Evolutionary conservation across 805 yeast species (phyloP), one percentile per base, ranked within the genome.

Genomic region (Lipomyces mesembrius): DNA sequence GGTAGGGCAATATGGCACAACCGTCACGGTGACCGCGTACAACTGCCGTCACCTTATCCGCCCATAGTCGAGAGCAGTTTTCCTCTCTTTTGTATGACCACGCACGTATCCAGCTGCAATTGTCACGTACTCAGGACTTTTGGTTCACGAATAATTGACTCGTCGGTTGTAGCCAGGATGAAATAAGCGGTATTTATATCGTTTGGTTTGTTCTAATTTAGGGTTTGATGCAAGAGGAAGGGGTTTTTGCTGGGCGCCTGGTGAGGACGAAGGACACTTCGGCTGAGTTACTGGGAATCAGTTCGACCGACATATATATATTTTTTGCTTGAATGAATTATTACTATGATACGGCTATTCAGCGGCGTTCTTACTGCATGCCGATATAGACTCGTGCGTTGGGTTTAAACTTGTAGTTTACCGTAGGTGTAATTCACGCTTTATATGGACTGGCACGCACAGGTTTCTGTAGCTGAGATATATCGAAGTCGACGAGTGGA

Each of bases 191-290:
- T 43, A 43, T 43, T n/a, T 43, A n/a, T 43, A 43, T 43, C 49
- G 49, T 43, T 43, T 43, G 11, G 22, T n/a, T 43, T n/a, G 49
- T 43, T 43, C 49, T 43, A 8, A 25, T n/a, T 9, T n/a, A 43
- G 20, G 49, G 49, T 43, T 43, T 17, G 49, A 43, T 43, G 58
- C 51, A 6, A 51, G 35, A 34, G 17, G 11, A 37, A 57, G 34
- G n/a, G 68, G 63, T 62, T 59, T 55, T 65, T 65, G 57, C 68
- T 65, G 68, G 68, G 68, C 68, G 60, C 68, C 68, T 59, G 68
- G 25, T 49, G 49, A 55, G 58, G 68, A 65, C 64, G 57, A 12
- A 51, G 35, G 52, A 52, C 8, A 25, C 49, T 20, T 49, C 57
- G 66, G 54, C 8, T 65, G 68, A 65, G 49, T 46, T 49, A 37